These are phyloP conservation scores for Lactifluus hygrophoroides DNA, from an alignment of 768 basidiomycete species.

Conservation along the genomic window DNA sequence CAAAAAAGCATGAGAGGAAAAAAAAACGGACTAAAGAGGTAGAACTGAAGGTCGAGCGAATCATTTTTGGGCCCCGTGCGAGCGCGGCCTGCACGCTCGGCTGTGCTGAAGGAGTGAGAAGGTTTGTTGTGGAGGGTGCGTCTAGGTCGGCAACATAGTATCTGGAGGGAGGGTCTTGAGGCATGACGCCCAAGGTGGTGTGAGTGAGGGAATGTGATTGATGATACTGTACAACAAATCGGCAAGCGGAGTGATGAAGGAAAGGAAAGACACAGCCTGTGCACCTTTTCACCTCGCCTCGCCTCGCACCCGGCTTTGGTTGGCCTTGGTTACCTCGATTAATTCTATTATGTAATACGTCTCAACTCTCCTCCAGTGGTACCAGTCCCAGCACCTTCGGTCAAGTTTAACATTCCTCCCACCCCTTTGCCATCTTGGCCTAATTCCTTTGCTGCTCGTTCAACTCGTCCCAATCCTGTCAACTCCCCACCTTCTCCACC, in stretches of 20 bases:
- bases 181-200: conserved; percentile 21
- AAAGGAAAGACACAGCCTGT: no score
- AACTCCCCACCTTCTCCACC: conserved; percentile 36
- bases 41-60: conserved; percentile 34
- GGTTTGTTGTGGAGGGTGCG: conserved; percentile 45
- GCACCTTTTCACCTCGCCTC: no score
- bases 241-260: not conserved
- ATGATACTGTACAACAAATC: not conserved
- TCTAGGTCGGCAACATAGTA: conserved; percentile 36
- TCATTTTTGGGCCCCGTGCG: conserved; percentile 30
- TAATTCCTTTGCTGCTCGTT: conserved; percentile 36
- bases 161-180: conserved; percentile 26
- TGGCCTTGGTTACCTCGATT: no score
- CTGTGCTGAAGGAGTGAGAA: conserved; percentile 34
- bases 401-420: conserved; percentile 38
- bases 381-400: conserved; percentile 41
- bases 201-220: conserved; percentile 1
- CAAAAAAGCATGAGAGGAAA: not conserved
- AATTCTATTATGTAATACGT: conserved; percentile 2
- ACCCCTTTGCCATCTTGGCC: conserved; percentile 13
- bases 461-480: conserved; percentile 40
- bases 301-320: no score
- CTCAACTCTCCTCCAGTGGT: no score
- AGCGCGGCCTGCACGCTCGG: conserved; percentile 36
- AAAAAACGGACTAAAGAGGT: conserved; percentile 34